Percentiles rank a stretch among this genome's conserved stretches.
Conservation (phyloP, 495 filamentous ascomycete species). For the Trichoderma virens region DNA sequence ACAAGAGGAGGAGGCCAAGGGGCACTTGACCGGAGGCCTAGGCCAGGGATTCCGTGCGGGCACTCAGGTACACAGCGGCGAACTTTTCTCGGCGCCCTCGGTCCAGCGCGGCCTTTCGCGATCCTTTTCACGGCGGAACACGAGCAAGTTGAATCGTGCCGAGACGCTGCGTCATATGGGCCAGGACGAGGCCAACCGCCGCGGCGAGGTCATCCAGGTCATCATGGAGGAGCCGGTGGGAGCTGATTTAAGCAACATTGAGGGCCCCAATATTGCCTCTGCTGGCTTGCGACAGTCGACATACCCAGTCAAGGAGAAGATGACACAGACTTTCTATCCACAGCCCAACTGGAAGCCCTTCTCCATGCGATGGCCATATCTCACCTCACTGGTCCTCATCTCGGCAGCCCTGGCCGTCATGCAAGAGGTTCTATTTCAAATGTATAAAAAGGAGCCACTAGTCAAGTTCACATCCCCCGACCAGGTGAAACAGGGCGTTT, state of each 20-base stretch:
- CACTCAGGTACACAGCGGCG: slow-evolving; percentile 29
- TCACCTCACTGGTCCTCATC: slow-evolving; percentile 44
- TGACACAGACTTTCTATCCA: slow-evolving; percentile 43
- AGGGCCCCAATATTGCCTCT: slow-evolving; percentile 21
- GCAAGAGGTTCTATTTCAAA: slow-evolving; percentile 55
- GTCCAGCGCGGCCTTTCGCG: slow-evolving; percentile 24
- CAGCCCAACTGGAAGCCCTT: slow-evolving; percentile 67
- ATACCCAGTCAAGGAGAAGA: slow-evolving; percentile 14
- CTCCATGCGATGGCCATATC: slow-evolving; percentile 60
- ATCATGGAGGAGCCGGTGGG: slow-evolving; percentile 34
- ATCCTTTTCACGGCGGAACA: slow-evolving; percentile 26
- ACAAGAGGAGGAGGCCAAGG: slow-evolving; percentile 37
- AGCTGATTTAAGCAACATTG: slow-evolving; percentile 35
- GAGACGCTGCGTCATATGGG: slow-evolving; percentile 35
- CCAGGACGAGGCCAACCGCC: slow-evolving; percentile 43
- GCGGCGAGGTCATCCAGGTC: slow-evolving; percentile 44
- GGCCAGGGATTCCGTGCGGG: slow-evolving; percentile 36
- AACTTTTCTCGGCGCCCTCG: slow-evolving; percentile 30
- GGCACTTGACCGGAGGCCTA: slow-evolving; percentile 41
- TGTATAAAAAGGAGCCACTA: slow-evolving; percentile 35
- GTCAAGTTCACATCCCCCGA: slow-evolving; percentile 43
- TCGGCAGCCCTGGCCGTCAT: slow-evolving; percentile 47
- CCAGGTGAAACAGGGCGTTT: slow-evolving; percentile 43
- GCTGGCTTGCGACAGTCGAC: slow-evolving; percentile 20
- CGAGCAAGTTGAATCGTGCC: slow-evolving; percentile 19